These are phyloP conservation scores for Suhomyces bolitotheri DNA, from an alignment of 1,139 yeast species.

Conservation along the genomic window DNA sequence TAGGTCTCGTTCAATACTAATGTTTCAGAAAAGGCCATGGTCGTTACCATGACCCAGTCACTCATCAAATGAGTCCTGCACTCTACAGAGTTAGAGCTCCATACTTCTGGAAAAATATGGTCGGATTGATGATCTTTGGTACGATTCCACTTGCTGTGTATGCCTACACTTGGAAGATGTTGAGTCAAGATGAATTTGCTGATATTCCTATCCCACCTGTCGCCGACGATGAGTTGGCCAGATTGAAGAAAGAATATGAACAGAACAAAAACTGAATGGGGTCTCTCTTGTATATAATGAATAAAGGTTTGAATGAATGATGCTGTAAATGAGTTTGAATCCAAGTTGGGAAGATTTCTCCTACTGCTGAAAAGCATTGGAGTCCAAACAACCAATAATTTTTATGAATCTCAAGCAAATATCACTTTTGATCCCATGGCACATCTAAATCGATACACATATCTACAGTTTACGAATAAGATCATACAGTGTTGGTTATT, in stretches of 20 bases:
- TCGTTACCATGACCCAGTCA: conserved; percentile 70
- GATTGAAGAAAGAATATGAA: conserved; percentile 69
- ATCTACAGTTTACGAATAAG: too few relatives aligned
- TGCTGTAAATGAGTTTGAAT: too few relatives aligned
- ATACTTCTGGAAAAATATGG: conserved; percentile 73
- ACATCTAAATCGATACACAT: too few relatives aligned
- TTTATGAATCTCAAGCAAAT: too few relatives aligned
- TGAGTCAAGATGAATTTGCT: conserved; percentile 79
- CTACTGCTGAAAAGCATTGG: too few relatives aligned
- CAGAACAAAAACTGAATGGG: conserved; percentile 2
- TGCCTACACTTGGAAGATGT: conserved; percentile 66
- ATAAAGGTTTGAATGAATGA: background rate
- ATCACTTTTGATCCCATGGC: too few relatives aligned
- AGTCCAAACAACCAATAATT: too few relatives aligned
- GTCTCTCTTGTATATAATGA: conserved; percentile 2
- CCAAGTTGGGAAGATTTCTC: too few relatives aligned
- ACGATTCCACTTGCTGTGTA: conserved; percentile 72
- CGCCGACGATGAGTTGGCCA: conserved; percentile 70
- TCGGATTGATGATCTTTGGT: conserved; percentile 56
- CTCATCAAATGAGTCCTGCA: conserved; percentile 92
- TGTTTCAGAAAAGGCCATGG: conserved; percentile 29
- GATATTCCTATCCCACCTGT: conserved; percentile 95
- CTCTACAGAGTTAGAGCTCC: conserved; percentile 87
- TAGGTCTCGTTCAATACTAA: conserved; percentile 15
- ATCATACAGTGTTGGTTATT: too few relatives aligned